A percentile compares a stretch with the other conserved stretches of the same genome.
Conservation (phyloP, 768 basidiomycete genomes). For the Phanerochaete sordida region DNA sequence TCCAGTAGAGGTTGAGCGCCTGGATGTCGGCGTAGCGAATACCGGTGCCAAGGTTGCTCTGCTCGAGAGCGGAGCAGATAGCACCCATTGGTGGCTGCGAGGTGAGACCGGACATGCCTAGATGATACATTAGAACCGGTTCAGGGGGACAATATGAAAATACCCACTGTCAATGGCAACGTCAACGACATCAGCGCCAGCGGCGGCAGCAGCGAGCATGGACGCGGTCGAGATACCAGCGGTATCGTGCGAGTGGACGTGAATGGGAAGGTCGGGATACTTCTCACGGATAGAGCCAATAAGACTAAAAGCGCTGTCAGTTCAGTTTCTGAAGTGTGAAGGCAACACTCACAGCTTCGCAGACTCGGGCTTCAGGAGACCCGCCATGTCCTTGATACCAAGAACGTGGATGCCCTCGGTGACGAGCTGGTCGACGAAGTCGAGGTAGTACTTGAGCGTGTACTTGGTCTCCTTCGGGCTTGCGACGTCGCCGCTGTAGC, state of each 20-base stretch:
- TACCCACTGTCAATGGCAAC: constrained; percentile 94
- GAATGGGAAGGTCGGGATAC: constrained; percentile 96
- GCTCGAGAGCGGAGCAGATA: constrained; percentile 90
- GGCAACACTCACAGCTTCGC: constrained; percentile 71
- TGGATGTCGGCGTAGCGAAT: constrained; percentile 97
- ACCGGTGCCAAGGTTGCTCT: constrained; percentile 89
- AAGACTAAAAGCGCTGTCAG: constrained; percentile 47
- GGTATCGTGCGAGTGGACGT: constrained; percentile 99
- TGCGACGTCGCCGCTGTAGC: constrained; percentile 97
- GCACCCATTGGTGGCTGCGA: constrained; percentile 99
- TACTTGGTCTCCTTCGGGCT: constrained; percentile 95
- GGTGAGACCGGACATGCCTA: constrained; percentile 97
- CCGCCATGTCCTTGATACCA: constrained; percentile 99
- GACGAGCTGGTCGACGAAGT: constrained; percentile 92
- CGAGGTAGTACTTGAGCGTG: constrained; percentile 94
- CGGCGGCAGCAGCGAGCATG: constrained; percentile 93
- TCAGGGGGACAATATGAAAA: not conserved
- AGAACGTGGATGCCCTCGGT: constrained; percentile 94
- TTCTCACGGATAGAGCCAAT: constrained; percentile 93
- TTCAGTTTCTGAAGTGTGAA: not conserved
- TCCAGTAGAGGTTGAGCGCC: constrained; percentile 97
- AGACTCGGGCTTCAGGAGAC: constrained; percentile 90
- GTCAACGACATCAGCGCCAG: constrained; percentile 98
- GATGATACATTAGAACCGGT: not conserved
- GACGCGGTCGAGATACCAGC: constrained; percentile 97